These are phyloP conservation scores for Chalciporus pseudorubinellus DNA, from an alignment of 768 basidiomycete genomes.

Conservation along the genomic window DNA sequence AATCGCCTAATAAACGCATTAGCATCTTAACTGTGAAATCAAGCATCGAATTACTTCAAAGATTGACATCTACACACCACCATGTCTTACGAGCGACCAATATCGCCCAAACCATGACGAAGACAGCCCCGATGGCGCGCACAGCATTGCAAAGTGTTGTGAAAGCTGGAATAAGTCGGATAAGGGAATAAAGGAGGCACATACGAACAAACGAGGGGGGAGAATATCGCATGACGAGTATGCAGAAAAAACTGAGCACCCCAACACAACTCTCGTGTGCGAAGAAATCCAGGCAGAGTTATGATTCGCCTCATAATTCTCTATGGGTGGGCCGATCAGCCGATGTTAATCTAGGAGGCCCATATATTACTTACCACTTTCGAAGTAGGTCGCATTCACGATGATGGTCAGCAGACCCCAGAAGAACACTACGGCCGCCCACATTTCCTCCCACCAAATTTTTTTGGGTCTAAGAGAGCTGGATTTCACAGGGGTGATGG, in stretches of 20 bases:
- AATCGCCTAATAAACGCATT: neutral
- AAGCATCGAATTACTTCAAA: slow-evolving; percentile 9
- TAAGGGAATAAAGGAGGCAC: slow-evolving; percentile 12
- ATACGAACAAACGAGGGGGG: slow-evolving; percentile 7
- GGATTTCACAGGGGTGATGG: too few species aligned
- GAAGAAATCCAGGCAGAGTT: neutral
- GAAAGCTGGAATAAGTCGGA: neutral
- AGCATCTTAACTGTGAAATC: too few species aligned
- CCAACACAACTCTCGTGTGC: slow-evolving; percentile 9
- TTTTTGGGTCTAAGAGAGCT: too few species aligned
- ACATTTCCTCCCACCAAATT: slow-evolving; percentile 18
- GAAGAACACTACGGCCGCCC: too few species aligned
- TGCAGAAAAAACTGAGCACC: neutral
- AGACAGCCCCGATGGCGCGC: slow-evolving; percentile 1
- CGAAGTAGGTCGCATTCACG: neutral
- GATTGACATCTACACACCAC: neutral
- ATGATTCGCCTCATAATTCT: neutral
- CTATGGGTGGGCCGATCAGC: neutral
- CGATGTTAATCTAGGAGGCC: neutral
- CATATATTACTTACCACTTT: neutral
- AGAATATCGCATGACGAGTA: neutral
- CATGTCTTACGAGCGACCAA: slow-evolving; percentile 1
- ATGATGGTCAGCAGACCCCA: neutral
- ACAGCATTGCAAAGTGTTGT: too few species aligned
- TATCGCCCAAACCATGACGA: slow-evolving; percentile 3